Evolutionary conservation across 345 rosid species (phyloP).

Genomic region (Linum usitatissimum): DNA sequence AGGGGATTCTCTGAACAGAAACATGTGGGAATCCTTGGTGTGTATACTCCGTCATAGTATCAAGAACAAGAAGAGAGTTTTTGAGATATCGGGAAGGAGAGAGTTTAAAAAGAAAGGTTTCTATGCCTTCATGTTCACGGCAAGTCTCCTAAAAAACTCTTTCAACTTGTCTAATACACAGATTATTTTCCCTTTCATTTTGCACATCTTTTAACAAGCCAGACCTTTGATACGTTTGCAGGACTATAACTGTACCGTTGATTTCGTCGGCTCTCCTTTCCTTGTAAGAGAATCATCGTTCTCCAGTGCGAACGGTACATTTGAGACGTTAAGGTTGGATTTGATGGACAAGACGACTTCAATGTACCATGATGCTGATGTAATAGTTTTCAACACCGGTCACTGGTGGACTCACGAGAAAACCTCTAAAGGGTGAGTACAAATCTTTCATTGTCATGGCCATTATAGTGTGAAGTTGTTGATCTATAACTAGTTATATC

Average conservation of each 20-base stretch:
- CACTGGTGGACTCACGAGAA: conserved; percentile 61
- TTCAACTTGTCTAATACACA: neutral
- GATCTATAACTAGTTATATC: no score
- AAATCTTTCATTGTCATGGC: neutral
- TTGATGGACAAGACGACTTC: conserved; percentile 21
- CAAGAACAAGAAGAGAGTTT: conserved; percentile 22
- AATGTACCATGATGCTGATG: conserved; percentile 30
- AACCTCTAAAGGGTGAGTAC: conserved; percentile 32
- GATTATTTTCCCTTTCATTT: neutral
- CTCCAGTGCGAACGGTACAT: conserved; percentile 17
- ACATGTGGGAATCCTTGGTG: conserved; percentile 44
- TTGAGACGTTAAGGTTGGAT: conserved; percentile 40
- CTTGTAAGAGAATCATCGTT: conserved; percentile 27
- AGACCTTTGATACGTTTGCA: conserved; percentile 11
- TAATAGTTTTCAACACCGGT: conserved; percentile 42
- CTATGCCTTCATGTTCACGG: conserved; percentile 30
- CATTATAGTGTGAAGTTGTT: neutral
- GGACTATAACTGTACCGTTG: conserved; percentile 34
- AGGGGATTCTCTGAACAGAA: conserved; percentile 38
- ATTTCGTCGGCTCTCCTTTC: conserved; percentile 21
- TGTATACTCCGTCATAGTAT: conserved; percentile 23
- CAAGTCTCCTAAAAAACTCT: neutral
- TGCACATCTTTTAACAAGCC: neutral
- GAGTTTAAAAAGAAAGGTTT: conserved; percentile 23
- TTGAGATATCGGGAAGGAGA: conserved; percentile 23